Evolutionary conservation across 2,329 filamentous ascomycete species (phyloP).

Genomic region (Aaosphaeria arxii): DNA sequence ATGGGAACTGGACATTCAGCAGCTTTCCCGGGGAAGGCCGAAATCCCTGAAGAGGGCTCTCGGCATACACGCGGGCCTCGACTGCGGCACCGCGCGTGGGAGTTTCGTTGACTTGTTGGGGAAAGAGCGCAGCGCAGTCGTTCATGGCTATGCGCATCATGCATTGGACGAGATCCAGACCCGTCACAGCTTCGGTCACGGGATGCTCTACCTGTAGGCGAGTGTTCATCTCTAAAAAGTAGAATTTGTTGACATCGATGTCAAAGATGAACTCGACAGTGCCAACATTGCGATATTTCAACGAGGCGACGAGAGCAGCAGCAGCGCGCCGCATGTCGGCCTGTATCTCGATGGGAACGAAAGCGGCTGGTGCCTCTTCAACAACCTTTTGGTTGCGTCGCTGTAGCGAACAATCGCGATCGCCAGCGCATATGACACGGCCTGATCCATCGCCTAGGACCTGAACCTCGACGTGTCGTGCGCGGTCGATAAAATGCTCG

Average conservation of each 20-base stretch:
- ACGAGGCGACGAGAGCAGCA: constrained; percentile 59
- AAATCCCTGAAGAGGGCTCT: constrained; percentile 58
- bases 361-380: constrained; percentile 82
- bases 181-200: constrained; percentile 57
- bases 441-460: constrained; percentile 82
- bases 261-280: constrained; percentile 92
- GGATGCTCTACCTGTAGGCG: constrained; percentile 58
- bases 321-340: constrained; percentile 65
- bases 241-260: constrained; percentile 76
- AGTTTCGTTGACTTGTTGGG: constrained; percentile 40
- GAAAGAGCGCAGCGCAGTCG: constrained; percentile 40
- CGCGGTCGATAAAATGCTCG: constrained; percentile 24
- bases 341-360: constrained; percentile 55
- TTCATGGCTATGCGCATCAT: constrained; percentile 9
- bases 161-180: constrained; percentile 51
- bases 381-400: constrained; percentile 86
- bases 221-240: constrained; percentile 61
- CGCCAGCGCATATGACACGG: constrained; percentile 77
- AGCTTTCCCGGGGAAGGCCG: constrained; percentile 59
- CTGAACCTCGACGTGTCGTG: constrained; percentile 85
- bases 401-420: constrained; percentile 86
- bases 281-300: constrained; percentile 76
- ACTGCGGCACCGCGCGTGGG: constrained; percentile 43
- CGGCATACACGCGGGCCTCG: constrained; percentile 55
- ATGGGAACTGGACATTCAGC: constrained; percentile 47